Evolutionary conservation across 352 stramenopile genomes (phyloP), one percentile per base, ranked within the genome.

Genomic region (Ophiocytium majus): DNA sequence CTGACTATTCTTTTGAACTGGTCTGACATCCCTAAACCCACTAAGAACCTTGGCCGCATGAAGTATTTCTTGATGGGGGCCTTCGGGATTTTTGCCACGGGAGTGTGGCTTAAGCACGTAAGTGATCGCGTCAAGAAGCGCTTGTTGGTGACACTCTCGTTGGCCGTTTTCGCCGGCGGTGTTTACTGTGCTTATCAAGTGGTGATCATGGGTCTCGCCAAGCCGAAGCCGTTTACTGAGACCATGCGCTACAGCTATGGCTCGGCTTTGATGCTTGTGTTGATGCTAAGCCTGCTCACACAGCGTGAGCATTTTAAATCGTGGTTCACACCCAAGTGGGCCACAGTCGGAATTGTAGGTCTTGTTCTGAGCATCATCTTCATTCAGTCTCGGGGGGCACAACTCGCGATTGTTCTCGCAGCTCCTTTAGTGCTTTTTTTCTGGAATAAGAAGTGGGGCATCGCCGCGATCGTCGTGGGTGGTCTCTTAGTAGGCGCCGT

Each of bases 161-260:
- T 28, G 57, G 57, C 57, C 57, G 23, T 71, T 23, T 71, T 23
- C 57, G n/a, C n/a, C n/a, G n/a, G n/a, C n/a, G n/a, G n/a, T n/a
- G n/a, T n/a, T n/a, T n/a, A n/a, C n/a, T n/a, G n/a, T n/a, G n/a
- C n/a, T n/a, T n/a, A n/a, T n/a, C n/a, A n/a, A n/a, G n/a, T n/a
- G n/a, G n/a, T n/a, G n/a, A n/a, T n/a, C n/a, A n/a, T n/a, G n/a
- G n/a, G n/a, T n/a, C n/a, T n/a, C n/a, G n/a, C n/a, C n/a, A 71
- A 28, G 28, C 57, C 57, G 28, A 71, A 71, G 28, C 19, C 19
- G 23, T 71, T 71, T 28, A 71, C 57, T 23, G 57, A 71, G 23
- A 71, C 57, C 57, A 71, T 71, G 57, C 23, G 57, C 23, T 71
- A 71, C 57, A 28, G 57, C 28, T 71, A 71, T 71, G 57, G 57